These are phyloP conservation scores for Colletotrichum sp. DNA, from an alignment of 2,329 filamentous ascomycete genomes.

Conservation along the genomic window DNA sequence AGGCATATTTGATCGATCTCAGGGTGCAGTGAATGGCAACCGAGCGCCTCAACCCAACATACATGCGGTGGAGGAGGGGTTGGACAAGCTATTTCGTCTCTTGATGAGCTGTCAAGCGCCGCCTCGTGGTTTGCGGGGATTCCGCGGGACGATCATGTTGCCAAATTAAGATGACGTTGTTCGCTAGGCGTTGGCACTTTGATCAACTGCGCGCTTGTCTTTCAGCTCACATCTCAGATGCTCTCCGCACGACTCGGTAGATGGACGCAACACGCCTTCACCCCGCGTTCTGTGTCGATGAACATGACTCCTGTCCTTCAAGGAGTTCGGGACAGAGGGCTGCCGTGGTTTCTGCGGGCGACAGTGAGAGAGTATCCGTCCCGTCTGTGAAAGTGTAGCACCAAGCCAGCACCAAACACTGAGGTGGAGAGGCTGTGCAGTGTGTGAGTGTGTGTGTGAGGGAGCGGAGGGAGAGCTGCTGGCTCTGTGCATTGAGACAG, in stretches of 20 bases:
- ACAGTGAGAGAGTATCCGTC: neutral
- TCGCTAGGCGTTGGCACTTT: neutral
- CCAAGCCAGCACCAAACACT: neutral
- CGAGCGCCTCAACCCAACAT: neutral
- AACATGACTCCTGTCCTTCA: neutral
- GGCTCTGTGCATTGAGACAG: neutral
- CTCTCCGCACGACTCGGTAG: neutral
- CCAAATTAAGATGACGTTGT: conserved; percentile 8
- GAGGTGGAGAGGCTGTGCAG: neutral
- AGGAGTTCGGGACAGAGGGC: neutral
- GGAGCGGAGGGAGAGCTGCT: neutral
- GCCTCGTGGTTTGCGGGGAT: conserved; percentile 18
- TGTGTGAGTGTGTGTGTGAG: neutral
- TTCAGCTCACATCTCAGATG: neutral
- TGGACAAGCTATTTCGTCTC: conserved; percentile 4
- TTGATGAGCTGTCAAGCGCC: conserved; percentile 10
- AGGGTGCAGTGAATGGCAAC: neutral
- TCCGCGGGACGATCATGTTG: conserved; percentile 12
- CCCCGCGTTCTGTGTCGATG: neutral
- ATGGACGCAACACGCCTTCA: neutral
- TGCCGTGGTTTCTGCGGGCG: neutral
- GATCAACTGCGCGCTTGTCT: neutral
- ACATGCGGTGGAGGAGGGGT: neutral
- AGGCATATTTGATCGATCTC: conserved; percentile 2
- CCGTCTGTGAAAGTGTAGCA: neutral